Conservation (phyloP, 164 flowering plant species). For the Vitis cinerea region DNA sequence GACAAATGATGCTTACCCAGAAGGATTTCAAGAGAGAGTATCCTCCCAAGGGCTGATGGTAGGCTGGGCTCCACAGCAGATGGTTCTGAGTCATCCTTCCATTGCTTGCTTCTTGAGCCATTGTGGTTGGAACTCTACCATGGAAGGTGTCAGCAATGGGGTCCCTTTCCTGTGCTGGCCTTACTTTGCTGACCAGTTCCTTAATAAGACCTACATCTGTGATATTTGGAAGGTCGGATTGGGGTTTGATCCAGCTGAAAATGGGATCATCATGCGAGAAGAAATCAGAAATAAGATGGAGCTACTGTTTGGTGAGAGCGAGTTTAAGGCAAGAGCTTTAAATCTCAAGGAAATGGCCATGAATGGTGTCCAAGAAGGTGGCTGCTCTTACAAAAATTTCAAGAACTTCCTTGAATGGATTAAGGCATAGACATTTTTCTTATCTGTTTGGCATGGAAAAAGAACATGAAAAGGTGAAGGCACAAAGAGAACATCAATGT, state of each 20-base stretch:
- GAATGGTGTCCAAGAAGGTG: conserved; percentile 28
- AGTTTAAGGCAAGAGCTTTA: conserved; percentile 24
- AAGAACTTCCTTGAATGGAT: conserved; percentile 23
- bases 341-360: conserved; percentile 27
- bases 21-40: too few relatives aligned
- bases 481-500: too few relatives aligned
- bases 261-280: conserved; percentile 24
- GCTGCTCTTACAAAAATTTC: conserved; percentile 21
- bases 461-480: too few relatives aligned
- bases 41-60: too few relatives aligned
- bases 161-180: conserved; percentile 68
- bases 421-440: conserved; percentile 1
- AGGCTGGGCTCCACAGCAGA: too few relatives aligned
- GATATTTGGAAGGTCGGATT: conserved; percentile 54
- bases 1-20: too few relatives aligned
- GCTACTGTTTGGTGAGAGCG: conserved; percentile 22
- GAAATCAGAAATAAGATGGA: conserved; percentile 35
- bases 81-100: too few relatives aligned
- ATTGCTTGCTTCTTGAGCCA: conserved; percentile 60
- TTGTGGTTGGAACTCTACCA: conserved; percentile 68
- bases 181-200: conserved; percentile 49
- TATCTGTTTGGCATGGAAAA: too few relatives aligned
- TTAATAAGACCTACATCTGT: conserved; percentile 36
- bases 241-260: conserved; percentile 18
- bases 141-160: conserved; percentile 49